These are phyloP conservation scores for Amylostereum areolatum DNA, from an alignment of 1,284 basidiomycete species.

Conservation along the genomic window DNA sequence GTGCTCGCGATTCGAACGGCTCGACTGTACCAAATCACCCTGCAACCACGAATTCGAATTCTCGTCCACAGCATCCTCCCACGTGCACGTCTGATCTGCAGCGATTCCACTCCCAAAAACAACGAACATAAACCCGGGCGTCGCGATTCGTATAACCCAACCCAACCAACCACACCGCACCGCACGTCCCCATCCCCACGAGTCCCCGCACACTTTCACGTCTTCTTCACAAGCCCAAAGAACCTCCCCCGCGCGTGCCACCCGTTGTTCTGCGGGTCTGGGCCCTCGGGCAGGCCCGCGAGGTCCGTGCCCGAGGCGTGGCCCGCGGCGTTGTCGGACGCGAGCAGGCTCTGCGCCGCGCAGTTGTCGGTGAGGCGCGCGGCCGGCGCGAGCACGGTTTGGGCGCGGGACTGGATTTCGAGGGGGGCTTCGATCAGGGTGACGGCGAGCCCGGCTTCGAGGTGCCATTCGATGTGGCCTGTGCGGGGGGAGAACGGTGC, in stretches of 20 bases:
- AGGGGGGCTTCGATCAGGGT: constrained; percentile 75
- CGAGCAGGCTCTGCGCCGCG: constrained; percentile 46
- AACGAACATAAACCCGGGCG: too few relatives aligned
- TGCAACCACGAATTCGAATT: too few relatives aligned
- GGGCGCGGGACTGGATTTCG: constrained; percentile 42
- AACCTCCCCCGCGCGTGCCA: constrained; percentile 69
- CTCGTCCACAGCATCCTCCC: too few relatives aligned
- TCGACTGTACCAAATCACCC: too few relatives aligned
- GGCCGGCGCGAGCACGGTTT: constrained; percentile 37
- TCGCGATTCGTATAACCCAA: too few relatives aligned
- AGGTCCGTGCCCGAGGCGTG: constrained; percentile 59
- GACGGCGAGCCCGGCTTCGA: constrained; percentile 73
- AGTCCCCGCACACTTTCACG: too few relatives aligned
- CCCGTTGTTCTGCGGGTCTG: constrained; percentile 66
- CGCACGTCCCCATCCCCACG: too few relatives aligned
- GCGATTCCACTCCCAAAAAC: too few relatives aligned
- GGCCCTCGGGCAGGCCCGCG: constrained; percentile 55
- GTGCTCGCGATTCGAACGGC: too few relatives aligned
- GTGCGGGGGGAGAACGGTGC: background rate
- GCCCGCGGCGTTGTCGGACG: constrained; percentile 78
- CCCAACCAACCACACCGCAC: too few relatives aligned
- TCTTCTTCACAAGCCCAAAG: too few relatives aligned
- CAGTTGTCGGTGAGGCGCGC: constrained; percentile 64
- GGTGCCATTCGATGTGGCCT: constrained; percentile 83
- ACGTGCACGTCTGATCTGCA: too few relatives aligned